Evolutionary conservation across 352 stramenopile species (phyloP), one percentile per base, ranked within the genome.

Genomic region (Aphanomyces cochlioides): DNA sequence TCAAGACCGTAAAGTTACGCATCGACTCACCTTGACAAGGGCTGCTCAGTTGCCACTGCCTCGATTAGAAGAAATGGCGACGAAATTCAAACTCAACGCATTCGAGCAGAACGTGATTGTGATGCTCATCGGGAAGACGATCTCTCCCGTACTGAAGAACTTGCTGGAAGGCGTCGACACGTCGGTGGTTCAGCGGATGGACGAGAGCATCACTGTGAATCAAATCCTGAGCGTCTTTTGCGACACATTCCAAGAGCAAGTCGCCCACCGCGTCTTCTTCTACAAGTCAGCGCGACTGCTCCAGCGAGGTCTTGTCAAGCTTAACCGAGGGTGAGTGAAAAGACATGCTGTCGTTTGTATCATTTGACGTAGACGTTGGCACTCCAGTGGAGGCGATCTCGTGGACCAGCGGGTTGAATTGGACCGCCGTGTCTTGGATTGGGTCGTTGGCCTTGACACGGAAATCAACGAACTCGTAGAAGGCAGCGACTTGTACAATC

Each of bases 391-490:
- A 0, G 84, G 87, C 57, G 87, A 96, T 66, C 75, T 96, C n/a
- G 88, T 93, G 38, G 88, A 96, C 66, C 85, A 95, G 67, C 84
- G 85, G 47, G 83, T 96, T 5, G 85, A 94, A 64, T 73, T 96
- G 4, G 88, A 96, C 69, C 87, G 87, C 1, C 87, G 87, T 19
- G 81, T 96, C 28, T 73, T 96, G 56, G 88, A 96, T 74, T 95
- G 85, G 83, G 85, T 92, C 53, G 87, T 96, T 10, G 88, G 87
- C 0, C 78, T 95, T 7, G 88, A 96, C 45, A 94, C 85, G 7
- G 88, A 96, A 75, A 95, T 95, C 79, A 94, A 95, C 70, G 88
- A 96, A 67, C 73, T 96, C 7, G 88, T 96, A 19, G 87, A 96
- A 81, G 88, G 88, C 28, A 91, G 79, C 60, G 88, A 96, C 66